phyloP scores from a whole-genome alignment of 2,329 filamentous ascomycete genomes.

The Exophiala aquamarina region DNA sequence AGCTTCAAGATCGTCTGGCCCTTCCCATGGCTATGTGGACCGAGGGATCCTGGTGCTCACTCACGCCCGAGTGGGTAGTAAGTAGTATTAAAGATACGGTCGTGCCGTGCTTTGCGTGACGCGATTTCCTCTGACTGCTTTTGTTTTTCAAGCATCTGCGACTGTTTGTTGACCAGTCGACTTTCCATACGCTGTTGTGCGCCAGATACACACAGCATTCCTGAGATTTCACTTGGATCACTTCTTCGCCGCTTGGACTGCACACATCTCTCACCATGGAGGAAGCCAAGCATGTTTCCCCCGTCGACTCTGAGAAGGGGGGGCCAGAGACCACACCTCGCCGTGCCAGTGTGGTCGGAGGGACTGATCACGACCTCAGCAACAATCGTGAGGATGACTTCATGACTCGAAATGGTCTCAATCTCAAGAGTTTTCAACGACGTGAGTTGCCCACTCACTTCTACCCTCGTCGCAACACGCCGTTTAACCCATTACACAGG shows the following conservation, averaged over 20 bases:
- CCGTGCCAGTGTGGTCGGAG: background rate
- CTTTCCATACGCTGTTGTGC: too few relatives aligned
- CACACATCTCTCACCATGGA: background rate
- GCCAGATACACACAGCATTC: too few relatives aligned
- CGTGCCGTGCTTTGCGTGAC: background rate
- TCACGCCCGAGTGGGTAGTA: background rate
- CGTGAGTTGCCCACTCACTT: constrained; percentile 13
- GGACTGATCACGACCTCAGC: background rate
- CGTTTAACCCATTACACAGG: constrained; percentile 12
- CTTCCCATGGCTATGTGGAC: too few relatives aligned
- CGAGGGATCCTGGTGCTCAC: background rate
- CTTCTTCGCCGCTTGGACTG: too few relatives aligned
- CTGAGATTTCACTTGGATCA: too few relatives aligned
- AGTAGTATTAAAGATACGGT: constrained; percentile 5
- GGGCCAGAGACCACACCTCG: background rate
- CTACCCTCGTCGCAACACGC: background rate
- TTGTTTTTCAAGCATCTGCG: too few relatives aligned
- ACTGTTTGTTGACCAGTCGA: too few relatives aligned
- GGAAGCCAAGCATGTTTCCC: constrained; percentile 4
- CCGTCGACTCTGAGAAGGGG: constrained; percentile 11
- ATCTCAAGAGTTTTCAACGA: constrained; percentile 27
- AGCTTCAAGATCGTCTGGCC: too few relatives aligned
- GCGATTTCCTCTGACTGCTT: too few relatives aligned
- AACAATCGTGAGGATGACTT: constrained; percentile 25
- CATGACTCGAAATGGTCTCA: constrained; percentile 30